A percentile compares a stretch with the other conserved stretches of the same genome.
These are phyloP conservation scores for Striga hermonthica DNA, from an alignment of 305 asterid species.

Conservation along the genomic window DNA sequence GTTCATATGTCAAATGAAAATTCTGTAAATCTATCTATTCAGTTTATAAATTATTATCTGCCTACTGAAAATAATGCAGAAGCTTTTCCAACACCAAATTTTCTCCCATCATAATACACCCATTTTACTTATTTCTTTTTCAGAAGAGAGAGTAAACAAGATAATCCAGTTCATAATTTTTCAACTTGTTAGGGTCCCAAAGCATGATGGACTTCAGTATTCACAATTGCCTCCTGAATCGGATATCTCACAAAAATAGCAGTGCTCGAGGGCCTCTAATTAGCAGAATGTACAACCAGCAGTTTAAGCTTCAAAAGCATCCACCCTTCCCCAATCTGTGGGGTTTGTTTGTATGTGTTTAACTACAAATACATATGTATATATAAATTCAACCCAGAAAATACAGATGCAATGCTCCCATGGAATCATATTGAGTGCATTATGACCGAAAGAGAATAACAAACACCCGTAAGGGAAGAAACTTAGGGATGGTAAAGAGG, in stretches of 20 bases:
- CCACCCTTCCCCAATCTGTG: neutral
- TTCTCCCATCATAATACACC: neutral
- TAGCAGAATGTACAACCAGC: conserved; percentile 1
- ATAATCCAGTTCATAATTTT: neutral
- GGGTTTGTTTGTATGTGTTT: neutral
- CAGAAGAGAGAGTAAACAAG: conserved; percentile 1
- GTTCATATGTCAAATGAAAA: neutral
- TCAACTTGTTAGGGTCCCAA: conserved; percentile 4
- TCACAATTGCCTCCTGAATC: neutral
- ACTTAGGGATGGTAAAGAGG: neutral
- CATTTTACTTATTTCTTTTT: neutral
- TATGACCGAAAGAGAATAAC: neutral
- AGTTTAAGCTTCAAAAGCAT: neutral
- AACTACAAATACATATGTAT: neutral
- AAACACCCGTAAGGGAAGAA: neutral
- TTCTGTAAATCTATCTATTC: neutral
- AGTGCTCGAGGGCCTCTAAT: neutral
- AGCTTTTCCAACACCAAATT: neutral
- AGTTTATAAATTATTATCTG: conserved; percentile 11
- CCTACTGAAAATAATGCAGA: neutral
- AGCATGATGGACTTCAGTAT: neutral
- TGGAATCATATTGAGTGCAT: conserved; percentile 10
- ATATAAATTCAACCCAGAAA: neutral
- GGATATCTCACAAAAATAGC: neutral
- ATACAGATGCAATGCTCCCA: conserved; percentile 22